These are phyloP conservation scores for Mycocentrospora acerina DNA, from an alignment of 2,329 filamentous ascomycete species.

Conservation along the genomic window DNA sequence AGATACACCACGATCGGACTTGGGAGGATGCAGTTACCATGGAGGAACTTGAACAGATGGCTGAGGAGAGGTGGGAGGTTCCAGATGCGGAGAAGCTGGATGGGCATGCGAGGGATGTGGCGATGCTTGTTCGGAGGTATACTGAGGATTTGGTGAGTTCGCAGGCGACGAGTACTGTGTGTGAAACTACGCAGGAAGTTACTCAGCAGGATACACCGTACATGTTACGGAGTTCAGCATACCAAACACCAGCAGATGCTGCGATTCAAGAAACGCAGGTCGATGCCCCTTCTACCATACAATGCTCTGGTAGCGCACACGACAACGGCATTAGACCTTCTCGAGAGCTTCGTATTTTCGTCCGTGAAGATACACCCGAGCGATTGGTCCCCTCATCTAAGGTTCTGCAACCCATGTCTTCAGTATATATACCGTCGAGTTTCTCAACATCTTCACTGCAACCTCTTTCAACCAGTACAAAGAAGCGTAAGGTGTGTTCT, in stretches of 20 bases:
- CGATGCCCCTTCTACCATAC: constrained; percentile 9
- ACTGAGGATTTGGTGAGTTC: constrained; percentile 11
- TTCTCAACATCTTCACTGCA: no score
- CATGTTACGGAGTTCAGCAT: constrained; percentile 7
- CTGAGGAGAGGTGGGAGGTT: constrained; percentile 52
- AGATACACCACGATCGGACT: constrained; percentile 74
- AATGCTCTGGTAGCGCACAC: constrained; percentile 26
- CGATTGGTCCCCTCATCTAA: background rate
- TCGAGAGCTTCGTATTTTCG: constrained; percentile 14
- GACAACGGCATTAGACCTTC: constrained; percentile 21
- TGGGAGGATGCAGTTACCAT: constrained; percentile 70
- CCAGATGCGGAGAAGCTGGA: constrained; percentile 28
- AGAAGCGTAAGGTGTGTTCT: no score
- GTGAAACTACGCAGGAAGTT: constrained; percentile 25
- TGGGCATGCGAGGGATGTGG: constrained; percentile 35
- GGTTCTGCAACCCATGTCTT: no score
- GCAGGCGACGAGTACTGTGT: constrained; percentile 17
- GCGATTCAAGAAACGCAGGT: constrained; percentile 22
- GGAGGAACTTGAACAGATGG: constrained; percentile 67
- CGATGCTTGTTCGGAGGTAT: constrained; percentile 25
- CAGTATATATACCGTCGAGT: no score
- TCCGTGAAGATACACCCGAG: constrained; percentile 24
- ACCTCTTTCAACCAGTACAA: no score
- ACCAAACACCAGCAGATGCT: constrained; percentile 7
- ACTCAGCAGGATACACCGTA: constrained; percentile 19